These are phyloP conservation scores for Tricholoma furcatifolium DNA, from an alignment of 768 basidiomycete genomes.

Conservation along the genomic window DNA sequence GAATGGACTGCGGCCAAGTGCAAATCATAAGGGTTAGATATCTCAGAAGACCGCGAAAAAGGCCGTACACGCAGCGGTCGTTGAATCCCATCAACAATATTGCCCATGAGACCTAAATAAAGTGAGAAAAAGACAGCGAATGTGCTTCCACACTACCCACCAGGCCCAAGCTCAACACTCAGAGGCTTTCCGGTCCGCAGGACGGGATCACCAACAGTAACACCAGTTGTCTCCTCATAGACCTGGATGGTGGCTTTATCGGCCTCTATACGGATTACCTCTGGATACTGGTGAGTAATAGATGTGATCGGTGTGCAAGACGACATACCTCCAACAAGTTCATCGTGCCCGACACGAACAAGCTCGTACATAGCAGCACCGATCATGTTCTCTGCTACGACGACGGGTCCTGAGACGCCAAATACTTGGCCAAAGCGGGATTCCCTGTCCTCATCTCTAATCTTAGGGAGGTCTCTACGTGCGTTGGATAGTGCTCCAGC, in stretches of 20 bases:
- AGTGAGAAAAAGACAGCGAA: background rate
- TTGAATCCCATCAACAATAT: constrained; percentile 98
- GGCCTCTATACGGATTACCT: constrained; percentile 98
- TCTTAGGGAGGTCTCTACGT: constrained; percentile 82
- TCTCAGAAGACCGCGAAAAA: background rate
- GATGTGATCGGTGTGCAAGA: constrained; percentile 5
- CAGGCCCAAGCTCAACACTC: constrained; percentile 96
- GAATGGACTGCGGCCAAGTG: constrained; percentile 61
- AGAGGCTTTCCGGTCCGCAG: constrained; percentile 96
- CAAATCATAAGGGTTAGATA: constrained; percentile 10
- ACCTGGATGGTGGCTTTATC: constrained; percentile 99
- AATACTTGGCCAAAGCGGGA: constrained; percentile 84
- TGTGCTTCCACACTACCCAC: constrained; percentile 39
- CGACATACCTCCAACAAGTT: constrained; percentile 87
- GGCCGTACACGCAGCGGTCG: constrained; percentile 78
- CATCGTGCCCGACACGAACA: constrained; percentile 97
- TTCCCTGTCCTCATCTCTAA: constrained; percentile 89
- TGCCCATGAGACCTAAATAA: constrained; percentile 88
- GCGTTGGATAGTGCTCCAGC: constrained; percentile 93
- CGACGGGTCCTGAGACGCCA: constrained; percentile 98
- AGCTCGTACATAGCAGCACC: constrained; percentile 98
- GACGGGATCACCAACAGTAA: constrained; percentile 98
- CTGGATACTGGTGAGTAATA: constrained; percentile 37
- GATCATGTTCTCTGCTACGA: constrained; percentile 94
- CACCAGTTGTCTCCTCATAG: constrained; percentile 98